phyloP scores from a whole-genome alignment of 2,329 filamentous ascomycete genomes.

The Diaporthe amygdali region DNA sequence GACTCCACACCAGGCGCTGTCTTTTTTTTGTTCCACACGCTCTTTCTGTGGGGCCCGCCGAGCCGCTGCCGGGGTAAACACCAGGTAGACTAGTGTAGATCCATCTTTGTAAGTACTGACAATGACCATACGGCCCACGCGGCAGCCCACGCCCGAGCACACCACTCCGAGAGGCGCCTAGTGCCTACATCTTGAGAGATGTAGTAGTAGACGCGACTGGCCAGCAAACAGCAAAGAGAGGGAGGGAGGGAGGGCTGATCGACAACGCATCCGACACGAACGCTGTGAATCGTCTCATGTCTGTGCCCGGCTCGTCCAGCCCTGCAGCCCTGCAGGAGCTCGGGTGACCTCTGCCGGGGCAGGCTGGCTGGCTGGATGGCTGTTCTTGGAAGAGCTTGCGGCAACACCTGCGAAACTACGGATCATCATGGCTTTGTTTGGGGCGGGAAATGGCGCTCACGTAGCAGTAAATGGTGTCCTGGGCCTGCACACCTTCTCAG shows the following conservation, averaged over 20 bases:
- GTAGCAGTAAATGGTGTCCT: no score
- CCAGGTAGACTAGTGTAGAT: no score
- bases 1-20: not conserved
- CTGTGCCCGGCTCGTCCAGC: not conserved
- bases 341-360: not conserved
- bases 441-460: no score
- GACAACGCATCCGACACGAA: not conserved
- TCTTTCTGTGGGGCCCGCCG: not conserved
- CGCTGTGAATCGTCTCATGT: not conserved
- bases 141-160: not conserved
- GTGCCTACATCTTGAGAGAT: no score
- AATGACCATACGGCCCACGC: not conserved
- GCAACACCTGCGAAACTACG: not conserved
- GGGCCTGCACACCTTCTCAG: no score
- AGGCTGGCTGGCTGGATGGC: not conserved
- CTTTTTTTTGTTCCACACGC: not conserved
- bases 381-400: conserved; percentile 12
- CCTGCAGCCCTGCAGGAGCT: conserved; percentile 11
- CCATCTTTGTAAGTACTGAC: no score
- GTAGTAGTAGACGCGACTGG: not conserved
- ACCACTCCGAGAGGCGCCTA: not conserved
- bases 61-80: not conserved
- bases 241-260: not conserved
- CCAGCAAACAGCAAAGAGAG: not conserved
- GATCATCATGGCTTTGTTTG: not conserved